Base-by-base conservation (phyloP, 768 basidiomycete species). In the Heimioporus sp. region DNA sequence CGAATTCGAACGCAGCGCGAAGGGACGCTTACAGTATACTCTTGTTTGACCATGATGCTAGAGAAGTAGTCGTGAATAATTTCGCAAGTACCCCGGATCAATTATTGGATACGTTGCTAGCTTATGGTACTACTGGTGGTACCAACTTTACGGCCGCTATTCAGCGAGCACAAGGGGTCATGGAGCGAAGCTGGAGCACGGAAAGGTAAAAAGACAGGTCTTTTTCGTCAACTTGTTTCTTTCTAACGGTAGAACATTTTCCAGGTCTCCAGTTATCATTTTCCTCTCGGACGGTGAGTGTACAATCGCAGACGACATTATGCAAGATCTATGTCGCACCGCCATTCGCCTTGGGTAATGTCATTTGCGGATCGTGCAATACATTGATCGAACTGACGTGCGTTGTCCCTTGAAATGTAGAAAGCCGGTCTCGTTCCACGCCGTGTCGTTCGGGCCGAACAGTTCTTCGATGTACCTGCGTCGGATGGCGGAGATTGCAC, bases 11-110 rank as follows among this genome's bases (percentile, higher is more conserved):
- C 40, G 61, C 61, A 13, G 62, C 57, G 0, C 73, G 79, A 21
- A 65, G 73, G 30, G 84, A 85, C 52, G 71, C 83, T 1, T 86
- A 85, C 53, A 82, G 78, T 7, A 70, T 85, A 44, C 48, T 82
- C 17, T 55, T 81, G 16, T 84, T 84, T 54, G 55, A 76, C 40
- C 30, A 62, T 10, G 5, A 1, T 0, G 43, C 65, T 1, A 28
- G 36, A 13, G 52, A 38, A 5, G 65, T 63, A 3, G 48, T 81
- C 28, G 55, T 59, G 35, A 80, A 84, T 49, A 80, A 85, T 51
- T 76, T 77, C 39, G 52, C 62, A 1, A 75, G 76, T 43, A 63
- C 73, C 2, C 75, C 82, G 0, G 72, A 78, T 15, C 56, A 76
- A 20, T 63, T 85, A 24, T 56, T 85, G 12, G 61, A 63, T 2